These are phyloP conservation scores for Emericellopsis atlantica DNA, from an alignment of 2,329 filamentous ascomycete species.

Conservation along the genomic window DNA sequence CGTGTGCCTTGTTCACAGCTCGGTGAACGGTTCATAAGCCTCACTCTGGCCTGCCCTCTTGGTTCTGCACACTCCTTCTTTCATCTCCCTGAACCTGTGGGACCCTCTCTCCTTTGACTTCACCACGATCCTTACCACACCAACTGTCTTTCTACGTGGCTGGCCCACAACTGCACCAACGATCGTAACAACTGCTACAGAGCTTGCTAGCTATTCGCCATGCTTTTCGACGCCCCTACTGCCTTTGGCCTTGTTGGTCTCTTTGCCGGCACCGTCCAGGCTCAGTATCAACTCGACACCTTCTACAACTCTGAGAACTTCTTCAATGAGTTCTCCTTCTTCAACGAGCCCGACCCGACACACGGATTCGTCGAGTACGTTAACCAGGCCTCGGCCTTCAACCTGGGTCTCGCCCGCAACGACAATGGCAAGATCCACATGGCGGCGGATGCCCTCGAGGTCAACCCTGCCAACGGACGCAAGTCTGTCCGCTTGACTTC, in stretches of 20 bases:
- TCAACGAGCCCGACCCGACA: slow-evolving; percentile 52
- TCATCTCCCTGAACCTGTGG: too few species aligned
- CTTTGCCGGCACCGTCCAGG: slow-evolving; percentile 11
- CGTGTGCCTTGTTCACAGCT: too few species aligned
- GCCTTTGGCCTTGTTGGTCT: slow-evolving; percentile 16
- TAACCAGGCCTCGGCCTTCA: slow-evolving; percentile 41
- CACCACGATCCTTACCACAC: too few species aligned
- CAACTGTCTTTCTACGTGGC: too few species aligned
- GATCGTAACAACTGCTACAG: too few species aligned
- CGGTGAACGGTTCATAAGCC: too few species aligned
- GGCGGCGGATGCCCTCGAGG: slow-evolving; percentile 52
- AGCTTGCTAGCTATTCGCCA: slow-evolving; percentile 3
- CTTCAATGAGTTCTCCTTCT: slow-evolving; percentile 44
- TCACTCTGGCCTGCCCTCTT: too few species aligned
- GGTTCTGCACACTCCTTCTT: too few species aligned
- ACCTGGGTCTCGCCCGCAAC: slow-evolving; percentile 44
- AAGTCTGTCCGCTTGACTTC: slow-evolving; percentile 58
- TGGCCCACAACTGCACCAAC: too few species aligned
- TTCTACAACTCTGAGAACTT: slow-evolving; percentile 40
- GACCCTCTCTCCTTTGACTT: too few species aligned
- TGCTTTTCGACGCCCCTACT: slow-evolving; percentile 12
- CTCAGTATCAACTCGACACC: slow-evolving; percentile 31
- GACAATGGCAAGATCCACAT: slow-evolving; percentile 47
- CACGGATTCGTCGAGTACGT: slow-evolving; percentile 63
- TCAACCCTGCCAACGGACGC: slow-evolving; percentile 45